phyloP scores from a whole-genome alignment of 2,329 filamentous ascomycete species.

The Xylariomycetidae sp. region DNA sequence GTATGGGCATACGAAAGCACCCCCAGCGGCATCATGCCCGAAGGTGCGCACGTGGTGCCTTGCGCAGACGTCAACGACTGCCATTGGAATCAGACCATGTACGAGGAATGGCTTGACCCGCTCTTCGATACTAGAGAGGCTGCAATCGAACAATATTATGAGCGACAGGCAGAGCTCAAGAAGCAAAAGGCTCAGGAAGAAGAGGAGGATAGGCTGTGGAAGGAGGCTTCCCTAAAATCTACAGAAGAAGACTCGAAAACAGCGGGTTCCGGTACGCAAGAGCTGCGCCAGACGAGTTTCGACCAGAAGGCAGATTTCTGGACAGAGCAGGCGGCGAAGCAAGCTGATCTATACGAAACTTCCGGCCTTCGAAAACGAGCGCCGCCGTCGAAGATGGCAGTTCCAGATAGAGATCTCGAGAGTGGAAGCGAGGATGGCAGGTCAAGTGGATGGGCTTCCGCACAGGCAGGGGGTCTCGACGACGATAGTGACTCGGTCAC shows the following conservation, averaged over 20 bases:
- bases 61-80: conserved; percentile 45
- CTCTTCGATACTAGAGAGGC: conserved; percentile 35
- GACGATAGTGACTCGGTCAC: conserved; percentile 12
- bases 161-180: conserved; percentile 29
- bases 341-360: too few relatives aligned
- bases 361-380: conserved; percentile 20
- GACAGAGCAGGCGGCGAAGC: too few relatives aligned
- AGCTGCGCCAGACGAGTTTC: conserved; percentile 4
- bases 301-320: too few relatives aligned
- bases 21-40: conserved; percentile 59
- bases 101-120: conserved; percentile 44
- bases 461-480: conserved; percentile 1
- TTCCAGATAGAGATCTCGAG: conserved; percentile 1
- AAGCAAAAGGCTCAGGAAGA: conserved; percentile 25
- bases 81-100: conserved; percentile 46
- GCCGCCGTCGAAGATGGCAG: conserved; percentile 7
- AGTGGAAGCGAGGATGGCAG: too few relatives aligned
- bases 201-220: conserved; percentile 17
- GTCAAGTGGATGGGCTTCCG: too few relatives aligned
- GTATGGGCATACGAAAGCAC: conserved; percentile 63
- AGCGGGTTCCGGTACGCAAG: conserved; percentile 1
- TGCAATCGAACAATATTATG: conserved; percentile 28
- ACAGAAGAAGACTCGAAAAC: conserved; percentile 2
- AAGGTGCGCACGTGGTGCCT: conserved; percentile 41
- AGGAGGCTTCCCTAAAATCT: conserved; percentile 10